Evolutionary conservation across 2,329 filamentous ascomycete genomes (phyloP), one percentile per base, ranked within the genome.

Genomic region (Emericellopsis atlantica): DNA sequence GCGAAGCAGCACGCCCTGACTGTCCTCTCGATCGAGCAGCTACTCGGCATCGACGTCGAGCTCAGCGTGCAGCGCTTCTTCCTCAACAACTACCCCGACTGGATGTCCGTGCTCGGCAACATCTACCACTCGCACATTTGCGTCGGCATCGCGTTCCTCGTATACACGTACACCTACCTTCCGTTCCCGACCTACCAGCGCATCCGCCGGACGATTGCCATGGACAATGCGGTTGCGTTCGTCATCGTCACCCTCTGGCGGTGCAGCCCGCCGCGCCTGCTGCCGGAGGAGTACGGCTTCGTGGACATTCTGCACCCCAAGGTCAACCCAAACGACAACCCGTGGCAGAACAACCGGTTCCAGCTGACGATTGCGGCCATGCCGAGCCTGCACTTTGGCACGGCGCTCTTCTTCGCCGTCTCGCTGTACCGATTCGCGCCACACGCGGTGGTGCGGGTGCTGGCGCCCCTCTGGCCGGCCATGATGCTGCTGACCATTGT

Each of bases 331-430:
- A 40, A 48, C 1, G 48, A 46, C 8, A 59, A 49, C 32, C 51
- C 50, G 2, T 69, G 65, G 66, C 66, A 59, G 15, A 55, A 66
- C 40, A 70, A 69, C 45, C 54, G 55, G 16, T 67, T 65, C 42
- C 64, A 66, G 46, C 49, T 69, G 10, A 69, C 64, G 7, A 67
- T 69, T 43, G 66, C 66, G 0, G 67, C 66, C 22, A 70, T 70
- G 66, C 66, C 66, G 2, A 66, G 61, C 15, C 49, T 70, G 12
- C 67, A 70, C 46, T 70, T 68, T 44, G 67, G 66, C 24, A 64
- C 59, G 0, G 50, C 60, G 0, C 48, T 60, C 3, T 61, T 61
- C 42, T 50, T 64, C 11, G 58, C 55, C 3, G 50, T 59, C 6
- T 59, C 49, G 21, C 42, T 62, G 22, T 48, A 53, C 10, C 57